Evolutionary conservation across 2,329 filamentous ascomycete genomes (phyloP), one percentile per base, ranked within the genome.

Genomic region (Cytospora piceicola): DNA sequence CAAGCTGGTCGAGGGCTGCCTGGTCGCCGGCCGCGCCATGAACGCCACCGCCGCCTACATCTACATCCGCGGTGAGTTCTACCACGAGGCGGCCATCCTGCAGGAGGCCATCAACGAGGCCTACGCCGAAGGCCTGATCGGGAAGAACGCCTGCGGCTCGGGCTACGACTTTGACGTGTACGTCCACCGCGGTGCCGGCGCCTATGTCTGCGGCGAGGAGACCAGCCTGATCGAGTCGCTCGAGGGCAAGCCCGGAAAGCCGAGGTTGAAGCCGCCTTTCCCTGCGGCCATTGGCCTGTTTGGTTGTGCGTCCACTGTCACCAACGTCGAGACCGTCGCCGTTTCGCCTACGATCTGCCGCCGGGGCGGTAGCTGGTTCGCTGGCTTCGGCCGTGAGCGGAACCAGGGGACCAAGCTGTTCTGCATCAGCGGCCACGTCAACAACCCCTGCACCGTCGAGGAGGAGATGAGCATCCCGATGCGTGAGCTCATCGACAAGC

Each of bases 381-480:
- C 92, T 70, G 82, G 87, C 61, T 98, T 99, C 76, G 95, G 95
- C 61, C 93, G 95, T 72, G 94, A 98, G 83, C 90, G 95, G 71
- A 99, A 99, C 82, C 87, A 93, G 73, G 95, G 95, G 74, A 99
- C 95, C 70, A 99, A 99, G 85, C 90, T 99, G 52, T 99, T 91
- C 84, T 97, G 94, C 79, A 98, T 99, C 77, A 98, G 94, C 63
- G 95, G 95, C 32, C 93, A 98, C 79, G 95, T 99, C 82, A 99
- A 99, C 86, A 96, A 98, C 83, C 95, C 95, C 63, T 93, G 88
- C 79, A 98, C 95, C 0, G 95, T 99, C 68, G 95, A 99, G 80
- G 95, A 99, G 82, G 95, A 99, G 82, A 99, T 99, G 95, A 96
- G 92, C 61, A 99, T 99, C 72, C 91, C 95, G 53, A 88, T 99